Conservation (phyloP, 2,329 filamentous ascomycete species). For the Fusarium albosuccineum region DNA sequence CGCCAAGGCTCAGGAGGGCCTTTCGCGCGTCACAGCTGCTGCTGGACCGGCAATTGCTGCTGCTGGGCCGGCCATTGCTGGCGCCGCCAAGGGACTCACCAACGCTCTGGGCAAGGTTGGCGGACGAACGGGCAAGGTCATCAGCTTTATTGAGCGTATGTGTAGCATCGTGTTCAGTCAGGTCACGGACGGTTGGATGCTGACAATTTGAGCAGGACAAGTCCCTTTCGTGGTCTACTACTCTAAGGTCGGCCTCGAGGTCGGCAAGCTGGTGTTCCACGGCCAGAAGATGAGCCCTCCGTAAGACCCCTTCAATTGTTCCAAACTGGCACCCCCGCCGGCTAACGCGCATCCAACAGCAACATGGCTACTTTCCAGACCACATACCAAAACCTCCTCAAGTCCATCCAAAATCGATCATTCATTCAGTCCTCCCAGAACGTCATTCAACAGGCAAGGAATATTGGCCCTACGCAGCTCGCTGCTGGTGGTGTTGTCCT, state of each 20-base stretch:
- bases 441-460: slow-evolving; percentile 71
- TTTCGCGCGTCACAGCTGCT: slow-evolving; percentile 83
- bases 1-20: slow-evolving; percentile 82
- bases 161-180: slow-evolving; percentile 34
- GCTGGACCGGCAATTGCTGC: slow-evolving; percentile 81
- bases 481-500: slow-evolving; percentile 80
- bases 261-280: slow-evolving; percentile 87
- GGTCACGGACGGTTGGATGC: not conserved
- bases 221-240: slow-evolving; percentile 93
- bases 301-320: slow-evolving; percentile 69
- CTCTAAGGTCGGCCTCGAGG: slow-evolving; percentile 87
- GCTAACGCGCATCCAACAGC: slow-evolving; percentile 59
- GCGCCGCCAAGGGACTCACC: slow-evolving; percentile 76
- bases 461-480: slow-evolving; percentile 78
- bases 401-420: slow-evolving; percentile 75
- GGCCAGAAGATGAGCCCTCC: slow-evolving; percentile 94
- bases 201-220: slow-evolving; percentile 70
- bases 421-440: slow-evolving; percentile 69
- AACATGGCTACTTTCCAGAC: slow-evolving; percentile 84
- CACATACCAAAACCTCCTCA: slow-evolving; percentile 83
- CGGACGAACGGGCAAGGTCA: slow-evolving; percentile 83
- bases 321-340: slow-evolving; percentile 12
- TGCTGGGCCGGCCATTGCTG: slow-evolving; percentile 79
- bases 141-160: slow-evolving; percentile 90
- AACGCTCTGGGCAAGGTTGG: slow-evolving; percentile 81